Evolutionary conservation across 2,329 filamentous ascomycete genomes (phyloP).

Genomic region (Pseudocercospora vitis): DNA sequence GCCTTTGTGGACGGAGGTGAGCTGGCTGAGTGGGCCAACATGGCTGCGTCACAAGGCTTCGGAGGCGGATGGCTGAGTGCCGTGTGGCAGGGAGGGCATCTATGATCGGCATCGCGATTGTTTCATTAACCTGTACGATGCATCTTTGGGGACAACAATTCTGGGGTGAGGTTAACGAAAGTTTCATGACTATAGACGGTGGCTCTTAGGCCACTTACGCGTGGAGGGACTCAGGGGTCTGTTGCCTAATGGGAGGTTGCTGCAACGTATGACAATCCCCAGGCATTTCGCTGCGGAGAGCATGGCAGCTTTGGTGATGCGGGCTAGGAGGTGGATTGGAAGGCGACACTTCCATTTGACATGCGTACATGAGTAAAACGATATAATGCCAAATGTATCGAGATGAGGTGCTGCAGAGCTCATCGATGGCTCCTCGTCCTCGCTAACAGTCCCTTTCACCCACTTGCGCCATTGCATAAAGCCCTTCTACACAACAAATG

Average conservation of each 20-base stretch:
- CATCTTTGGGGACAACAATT: not conserved
- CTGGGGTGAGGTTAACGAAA: no score
- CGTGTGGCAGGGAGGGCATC: conserved; percentile 29
- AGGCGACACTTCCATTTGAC: not conserved
- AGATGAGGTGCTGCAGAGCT: no score
- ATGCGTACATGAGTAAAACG: not conserved
- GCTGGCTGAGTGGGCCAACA: conserved; percentile 37
- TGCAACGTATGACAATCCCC: not conserved
- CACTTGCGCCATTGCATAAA: no score
- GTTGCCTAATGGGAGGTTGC: not conserved
- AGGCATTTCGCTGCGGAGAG: not conserved
- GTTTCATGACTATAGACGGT: not conserved
- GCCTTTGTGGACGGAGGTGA: conserved; percentile 43
- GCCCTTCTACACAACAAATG: no score
- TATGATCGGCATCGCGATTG: conserved; percentile 14
- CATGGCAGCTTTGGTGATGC: not conserved
- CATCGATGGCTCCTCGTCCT: no score
- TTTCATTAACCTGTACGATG: conserved; percentile 21
- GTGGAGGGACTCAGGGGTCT: not conserved
- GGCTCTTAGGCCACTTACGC: not conserved
- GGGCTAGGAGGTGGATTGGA: not conserved
- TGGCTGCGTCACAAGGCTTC: conserved; percentile 27
- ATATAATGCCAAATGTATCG: not conserved
- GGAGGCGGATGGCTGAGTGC: conserved; percentile 35
- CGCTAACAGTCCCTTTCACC: no score